These are phyloP conservation scores for Knoxdaviesia proteae DNA, from an alignment of 2,329 filamentous ascomycete genomes.

Conservation along the genomic window DNA sequence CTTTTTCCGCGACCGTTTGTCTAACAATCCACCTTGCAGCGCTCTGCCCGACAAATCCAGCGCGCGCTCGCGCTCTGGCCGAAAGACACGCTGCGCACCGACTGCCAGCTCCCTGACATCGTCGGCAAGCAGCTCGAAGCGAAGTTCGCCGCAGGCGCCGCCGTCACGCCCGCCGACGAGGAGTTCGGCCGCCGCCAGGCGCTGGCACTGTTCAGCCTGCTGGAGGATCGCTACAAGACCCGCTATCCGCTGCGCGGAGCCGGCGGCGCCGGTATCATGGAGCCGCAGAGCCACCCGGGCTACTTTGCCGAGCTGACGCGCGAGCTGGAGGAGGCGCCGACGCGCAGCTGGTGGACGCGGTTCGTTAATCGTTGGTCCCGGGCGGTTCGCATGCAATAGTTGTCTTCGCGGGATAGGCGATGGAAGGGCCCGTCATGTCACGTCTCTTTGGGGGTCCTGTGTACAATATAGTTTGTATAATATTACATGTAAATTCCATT, in stretches of 20 bases:
- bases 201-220: constrained; percentile 36
- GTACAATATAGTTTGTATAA: too few relatives aligned
- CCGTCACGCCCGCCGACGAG: constrained; percentile 11
- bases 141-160: constrained; percentile 1
- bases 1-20: too few relatives aligned
- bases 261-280: constrained; percentile 24
- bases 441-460: too few relatives aligned
- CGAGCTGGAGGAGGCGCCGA: constrained; percentile 43
- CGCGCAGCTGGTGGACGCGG: constrained; percentile 29
- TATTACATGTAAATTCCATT: too few relatives aligned
- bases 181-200: constrained; percentile 31
- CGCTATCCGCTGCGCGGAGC: constrained; percentile 3
- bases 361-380: constrained; percentile 34
- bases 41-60: constrained; percentile 18
- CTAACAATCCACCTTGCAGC: not conserved
- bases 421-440: too few relatives aligned
- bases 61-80: constrained; percentile 38
- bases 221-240: constrained; percentile 36
- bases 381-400: constrained; percentile 33
- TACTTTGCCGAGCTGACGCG: constrained; percentile 40
- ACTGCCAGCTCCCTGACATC: constrained; percentile 38
- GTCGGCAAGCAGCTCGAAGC: constrained; percentile 12
- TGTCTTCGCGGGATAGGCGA: too few relatives aligned
- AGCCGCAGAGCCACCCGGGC: constrained; percentile 39
- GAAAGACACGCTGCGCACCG: constrained; percentile 39